A percentile compares a stretch with the other conserved stretches of the same genome.
These are phyloP conservation scores for Diutina sp. DNA, from an alignment of 1,139 yeast genomes.

Conservation along the genomic window DNA sequence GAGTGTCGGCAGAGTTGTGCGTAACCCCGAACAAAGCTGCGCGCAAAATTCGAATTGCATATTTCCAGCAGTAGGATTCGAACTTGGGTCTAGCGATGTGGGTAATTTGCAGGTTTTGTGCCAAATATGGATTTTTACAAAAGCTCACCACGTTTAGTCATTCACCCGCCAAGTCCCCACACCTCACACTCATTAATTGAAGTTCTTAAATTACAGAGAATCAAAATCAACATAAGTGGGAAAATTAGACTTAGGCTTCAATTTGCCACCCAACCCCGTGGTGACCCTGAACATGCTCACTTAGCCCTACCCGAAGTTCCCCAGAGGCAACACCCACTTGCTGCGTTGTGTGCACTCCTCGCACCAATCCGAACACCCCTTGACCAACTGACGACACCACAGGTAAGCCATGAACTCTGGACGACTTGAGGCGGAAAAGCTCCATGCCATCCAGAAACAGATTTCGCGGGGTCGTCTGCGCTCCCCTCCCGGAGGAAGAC, in stretches of 20 bases:
- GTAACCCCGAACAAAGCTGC: not conserved
- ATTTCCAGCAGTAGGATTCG: not conserved
- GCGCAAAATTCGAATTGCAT: not conserved
- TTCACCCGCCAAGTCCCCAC: not conserved
- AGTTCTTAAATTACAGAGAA: no score
- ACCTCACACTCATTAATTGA: not conserved
- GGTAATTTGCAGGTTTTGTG: not conserved
- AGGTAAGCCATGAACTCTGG: not conserved
- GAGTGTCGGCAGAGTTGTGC: not conserved
- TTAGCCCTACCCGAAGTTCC: not conserved
- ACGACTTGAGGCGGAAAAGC: constrained; percentile 29
- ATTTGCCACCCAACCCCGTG: no score
- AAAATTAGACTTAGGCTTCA: no score
- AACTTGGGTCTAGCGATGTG: no score
- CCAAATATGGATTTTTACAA: not conserved
- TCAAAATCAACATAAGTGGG: no score
- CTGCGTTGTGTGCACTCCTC: not conserved
- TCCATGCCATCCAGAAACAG: constrained; percentile 27
- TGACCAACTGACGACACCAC: not conserved
- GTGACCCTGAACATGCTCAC: not conserved
- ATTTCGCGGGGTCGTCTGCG: constrained; percentile 27
- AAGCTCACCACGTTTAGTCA: not conserved
- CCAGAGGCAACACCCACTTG: not conserved
- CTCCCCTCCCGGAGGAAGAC: constrained; percentile 19
- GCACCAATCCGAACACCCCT: not conserved